A percentile compares a stretch with the other conserved stretches of the same genome.
Evolutionary conservation across 208 protist species (phyloP).

Genomic region (Trypanosoma platydactyli): DNA sequence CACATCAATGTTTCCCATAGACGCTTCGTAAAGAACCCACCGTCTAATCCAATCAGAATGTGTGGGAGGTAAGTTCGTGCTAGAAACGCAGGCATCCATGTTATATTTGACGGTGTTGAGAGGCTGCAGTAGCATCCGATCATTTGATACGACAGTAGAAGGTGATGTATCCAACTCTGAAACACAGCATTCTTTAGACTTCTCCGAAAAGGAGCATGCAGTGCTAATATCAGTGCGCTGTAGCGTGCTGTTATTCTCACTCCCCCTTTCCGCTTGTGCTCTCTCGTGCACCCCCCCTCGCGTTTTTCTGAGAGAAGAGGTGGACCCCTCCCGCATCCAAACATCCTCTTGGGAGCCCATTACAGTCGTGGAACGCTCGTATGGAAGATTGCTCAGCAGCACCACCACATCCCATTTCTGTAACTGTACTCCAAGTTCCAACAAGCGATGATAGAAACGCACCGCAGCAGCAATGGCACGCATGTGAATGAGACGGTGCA

Average conservation of each 20-base stretch:
- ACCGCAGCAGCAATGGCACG: conserved; percentile 63
- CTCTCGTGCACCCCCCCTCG: conserved; percentile 32
- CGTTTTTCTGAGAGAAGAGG: conserved; percentile 20
- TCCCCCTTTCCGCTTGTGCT: background rate
- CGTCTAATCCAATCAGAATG: conserved; percentile 78
- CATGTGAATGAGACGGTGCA: conserved; percentile 68
- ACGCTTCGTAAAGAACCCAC: conserved; percentile 85
- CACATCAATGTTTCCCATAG: conserved; percentile 83
- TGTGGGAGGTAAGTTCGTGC: conserved; percentile 3
- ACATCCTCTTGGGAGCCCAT: conserved; percentile 8
- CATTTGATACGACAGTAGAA: too few species aligned
- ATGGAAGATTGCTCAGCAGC: conserved; percentile 72
- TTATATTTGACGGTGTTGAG: background rate
- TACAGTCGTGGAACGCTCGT: conserved; percentile 47
- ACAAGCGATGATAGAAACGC: conserved; percentile 66
- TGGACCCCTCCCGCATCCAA: conserved; percentile 10
- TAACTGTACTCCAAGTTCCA: conserved; percentile 69
- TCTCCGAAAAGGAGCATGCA: background rate
- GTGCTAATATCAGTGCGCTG: background rate
- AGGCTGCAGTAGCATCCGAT: too few species aligned
- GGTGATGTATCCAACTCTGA: too few species aligned
- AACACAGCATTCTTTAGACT: too few species aligned
- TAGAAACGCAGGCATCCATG: background rate
- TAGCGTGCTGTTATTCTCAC: background rate
- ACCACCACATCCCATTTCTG: conserved; percentile 65